Evolutionary conservation across 495 filamentous ascomycete genomes (phyloP), one percentile per base, ranked within the genome.

Genomic region (Penicillium crystallinum): DNA sequence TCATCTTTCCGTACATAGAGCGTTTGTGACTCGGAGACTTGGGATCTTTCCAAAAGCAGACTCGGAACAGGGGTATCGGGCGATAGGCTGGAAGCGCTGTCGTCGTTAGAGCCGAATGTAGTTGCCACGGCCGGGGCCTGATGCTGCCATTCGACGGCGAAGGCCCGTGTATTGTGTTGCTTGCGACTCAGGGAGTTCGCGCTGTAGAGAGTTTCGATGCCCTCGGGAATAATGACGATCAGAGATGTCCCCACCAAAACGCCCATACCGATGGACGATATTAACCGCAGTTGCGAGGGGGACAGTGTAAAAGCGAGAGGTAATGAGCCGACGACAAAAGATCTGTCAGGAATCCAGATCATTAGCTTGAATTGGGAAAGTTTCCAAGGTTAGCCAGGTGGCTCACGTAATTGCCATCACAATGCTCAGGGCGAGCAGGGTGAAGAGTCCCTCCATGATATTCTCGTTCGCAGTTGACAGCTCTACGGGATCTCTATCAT

Each of bases 221-320:
- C 93, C 68, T 98, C 93, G 0, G 93, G 93, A 62, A 98, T 96
- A 65, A 98, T 98, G 2, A 98, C 90, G 49, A 97, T 91, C 57
- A 98, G 79, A 8, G 90, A 90, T 30, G 92, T 97, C 31, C 93
- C 93, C 18, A 98, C 91, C 7, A 98, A 76, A 14, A 98, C 86
- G 35, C 93, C 93, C 74, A 96, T 90, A 27, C 93, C 93, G 64
- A 98, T 83, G 18, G 90, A 89, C 10, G 91, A 91, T 66, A 97
- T 89, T 31, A 97, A 68, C 62, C 93, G 84, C 21, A 96, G 75
- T 65, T 95, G 90, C 31, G 89, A 89, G 52, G 85, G 84, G n/a
- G 93, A 91, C 12, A 98, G 81, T 45, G 86, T 80, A 74, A 98
- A 87, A 35, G 89, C 91, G 31, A 98, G 78, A 49, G 93, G 93